These are phyloP conservation scores for Pterulicium gracile DNA, from an alignment of 1,284 basidiomycete genomes.

Conservation along the genomic window DNA sequence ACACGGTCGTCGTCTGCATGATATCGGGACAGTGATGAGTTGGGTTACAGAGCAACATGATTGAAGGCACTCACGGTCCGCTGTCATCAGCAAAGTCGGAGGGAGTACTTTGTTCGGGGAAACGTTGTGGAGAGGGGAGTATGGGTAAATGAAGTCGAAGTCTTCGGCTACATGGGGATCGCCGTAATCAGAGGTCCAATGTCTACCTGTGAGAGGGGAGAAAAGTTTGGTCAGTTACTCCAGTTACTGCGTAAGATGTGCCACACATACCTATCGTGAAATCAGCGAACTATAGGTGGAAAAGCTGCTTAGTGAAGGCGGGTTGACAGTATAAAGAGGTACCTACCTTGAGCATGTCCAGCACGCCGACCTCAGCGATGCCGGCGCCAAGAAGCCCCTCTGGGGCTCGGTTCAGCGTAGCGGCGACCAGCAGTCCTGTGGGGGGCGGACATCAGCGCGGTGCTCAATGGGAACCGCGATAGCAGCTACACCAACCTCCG, in stretches of 20 bases:
- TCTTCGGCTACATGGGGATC: slow-evolving; percentile 63
- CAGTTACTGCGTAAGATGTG: slow-evolving; percentile 6
- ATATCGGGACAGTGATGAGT: too few species aligned
- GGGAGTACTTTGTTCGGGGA: slow-evolving; percentile 51
- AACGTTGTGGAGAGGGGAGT: slow-evolving; percentile 72
- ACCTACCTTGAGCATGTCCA: slow-evolving; percentile 68
- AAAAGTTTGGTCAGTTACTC: slow-evolving; percentile 4
- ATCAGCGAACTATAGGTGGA: slow-evolving; percentile 47
- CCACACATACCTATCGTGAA: slow-evolving; percentile 71
- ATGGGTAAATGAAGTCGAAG: slow-evolving; percentile 74
- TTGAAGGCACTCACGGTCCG: slow-evolving; percentile 49
- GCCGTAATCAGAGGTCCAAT: slow-evolving; percentile 81
- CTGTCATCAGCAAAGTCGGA: slow-evolving; percentile 61
- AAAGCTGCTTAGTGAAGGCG: slow-evolving; percentile 5
- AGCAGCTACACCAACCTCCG: slow-evolving; percentile 38
- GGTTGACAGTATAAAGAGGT: slow-evolving; percentile 1
- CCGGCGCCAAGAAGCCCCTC: slow-evolving; percentile 74
- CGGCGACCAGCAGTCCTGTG: slow-evolving; percentile 64
- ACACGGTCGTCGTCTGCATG: slow-evolving; percentile 69
- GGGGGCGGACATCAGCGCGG: slow-evolving; percentile 9
- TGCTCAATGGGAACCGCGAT: slow-evolving; percentile 10
- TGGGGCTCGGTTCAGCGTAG: slow-evolving; percentile 72
- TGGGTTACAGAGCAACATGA: too few species aligned
- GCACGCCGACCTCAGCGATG: slow-evolving; percentile 72
- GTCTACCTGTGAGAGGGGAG: slow-evolving; percentile 33